These are phyloP conservation scores for Kingdonia uniflora DNA, from an alignment of 164 flowering plant species.

Conservation along the genomic window DNA sequence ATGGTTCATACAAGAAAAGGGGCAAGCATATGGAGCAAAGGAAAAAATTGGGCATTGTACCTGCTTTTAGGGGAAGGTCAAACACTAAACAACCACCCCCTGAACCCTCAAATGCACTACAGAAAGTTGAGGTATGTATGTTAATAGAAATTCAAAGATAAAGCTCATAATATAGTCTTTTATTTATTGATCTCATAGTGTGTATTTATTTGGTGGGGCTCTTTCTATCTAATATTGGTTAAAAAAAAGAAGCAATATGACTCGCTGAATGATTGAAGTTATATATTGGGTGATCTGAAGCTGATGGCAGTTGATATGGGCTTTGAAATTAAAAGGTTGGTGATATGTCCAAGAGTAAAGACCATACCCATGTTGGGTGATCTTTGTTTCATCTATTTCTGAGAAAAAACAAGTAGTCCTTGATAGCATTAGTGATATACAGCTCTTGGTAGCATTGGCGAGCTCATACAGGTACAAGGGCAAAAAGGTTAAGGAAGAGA, in stretches of 20 bases:
- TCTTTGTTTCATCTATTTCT: too few relatives aligned
- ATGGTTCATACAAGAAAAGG: slow-evolving; percentile 32
- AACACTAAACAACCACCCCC: slow-evolving; percentile 28
- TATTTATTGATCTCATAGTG: not conserved
- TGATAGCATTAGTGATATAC: too few relatives aligned
- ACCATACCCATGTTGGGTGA: too few relatives aligned
- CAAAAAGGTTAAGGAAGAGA: too few relatives aligned
- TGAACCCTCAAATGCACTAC: slow-evolving; percentile 48
- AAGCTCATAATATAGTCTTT: not conserved
- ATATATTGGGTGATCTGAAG: slow-evolving; percentile 72
- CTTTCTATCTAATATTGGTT: slow-evolving; percentile 26
- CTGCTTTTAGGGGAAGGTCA: slow-evolving; percentile 24
- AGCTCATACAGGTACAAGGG: too few relatives aligned
- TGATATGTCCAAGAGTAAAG: not conserved
- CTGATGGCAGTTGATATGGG: slow-evolving; percentile 91
- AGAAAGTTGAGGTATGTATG: slow-evolving; percentile 64
- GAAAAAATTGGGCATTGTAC: slow-evolving; percentile 52
- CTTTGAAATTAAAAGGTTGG: slow-evolving; percentile 57
- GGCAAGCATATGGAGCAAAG: slow-evolving; percentile 42
- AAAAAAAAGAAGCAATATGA: slow-evolving; percentile 78
- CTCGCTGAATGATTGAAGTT: slow-evolving; percentile 56
- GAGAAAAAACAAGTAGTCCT: too few relatives aligned
- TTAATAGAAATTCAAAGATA: not conserved
- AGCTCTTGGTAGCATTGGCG: too few relatives aligned
- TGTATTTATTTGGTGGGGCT: not conserved